These are phyloP conservation scores for Suillus brevipes DNA, from an alignment of 768 basidiomycete species.

Conservation along the genomic window DNA sequence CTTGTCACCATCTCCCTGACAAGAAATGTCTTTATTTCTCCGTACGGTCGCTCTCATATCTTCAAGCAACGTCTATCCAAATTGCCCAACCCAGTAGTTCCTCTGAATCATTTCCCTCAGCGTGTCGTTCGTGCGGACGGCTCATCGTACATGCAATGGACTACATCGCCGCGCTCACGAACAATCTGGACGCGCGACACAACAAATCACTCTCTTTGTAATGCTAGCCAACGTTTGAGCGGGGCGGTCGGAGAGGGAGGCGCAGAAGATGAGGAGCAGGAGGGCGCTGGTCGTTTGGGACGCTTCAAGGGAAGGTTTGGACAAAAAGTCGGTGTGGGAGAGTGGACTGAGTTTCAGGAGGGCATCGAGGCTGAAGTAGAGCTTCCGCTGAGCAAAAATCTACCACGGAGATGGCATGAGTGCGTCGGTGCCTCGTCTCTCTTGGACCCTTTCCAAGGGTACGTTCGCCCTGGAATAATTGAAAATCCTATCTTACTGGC, in stretches of 20 bases:
- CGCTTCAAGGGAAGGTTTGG: slow-evolving; percentile 80
- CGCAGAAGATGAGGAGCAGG: slow-evolving; percentile 62
- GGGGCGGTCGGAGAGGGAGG: slow-evolving; percentile 42
- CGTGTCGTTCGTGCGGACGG: slow-evolving; percentile 86
- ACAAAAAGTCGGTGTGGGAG: slow-evolving; percentile 40
- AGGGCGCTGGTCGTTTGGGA: slow-evolving; percentile 73
- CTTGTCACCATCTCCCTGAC: background rate
- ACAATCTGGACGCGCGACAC: slow-evolving; percentile 82
- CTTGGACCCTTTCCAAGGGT: background rate
- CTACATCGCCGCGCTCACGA: slow-evolving; percentile 78
- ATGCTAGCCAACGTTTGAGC: slow-evolving; percentile 55
- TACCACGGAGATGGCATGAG: slow-evolving; percentile 7
- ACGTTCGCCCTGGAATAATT: background rate
- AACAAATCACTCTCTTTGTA: slow-evolving; percentile 87
- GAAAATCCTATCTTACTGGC: slow-evolving; percentile 1
- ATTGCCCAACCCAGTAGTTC: slow-evolving; percentile 82
- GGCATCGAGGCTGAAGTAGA: slow-evolving; percentile 26
- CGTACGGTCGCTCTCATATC: slow-evolving; percentile 84
- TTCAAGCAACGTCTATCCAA: slow-evolving; percentile 66
- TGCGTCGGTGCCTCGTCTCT: background rate
- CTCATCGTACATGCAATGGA: slow-evolving; percentile 84
- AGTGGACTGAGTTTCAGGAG: slow-evolving; percentile 28
- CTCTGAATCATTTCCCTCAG: slow-evolving; percentile 70
- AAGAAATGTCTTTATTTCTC: slow-evolving; percentile 54
- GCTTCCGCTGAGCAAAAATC: slow-evolving; percentile 17